Evolutionary conservation across 2,329 filamentous ascomycete species (phyloP), one percentile per base, ranked within the genome.

Genomic region (Massarina eburnea): DNA sequence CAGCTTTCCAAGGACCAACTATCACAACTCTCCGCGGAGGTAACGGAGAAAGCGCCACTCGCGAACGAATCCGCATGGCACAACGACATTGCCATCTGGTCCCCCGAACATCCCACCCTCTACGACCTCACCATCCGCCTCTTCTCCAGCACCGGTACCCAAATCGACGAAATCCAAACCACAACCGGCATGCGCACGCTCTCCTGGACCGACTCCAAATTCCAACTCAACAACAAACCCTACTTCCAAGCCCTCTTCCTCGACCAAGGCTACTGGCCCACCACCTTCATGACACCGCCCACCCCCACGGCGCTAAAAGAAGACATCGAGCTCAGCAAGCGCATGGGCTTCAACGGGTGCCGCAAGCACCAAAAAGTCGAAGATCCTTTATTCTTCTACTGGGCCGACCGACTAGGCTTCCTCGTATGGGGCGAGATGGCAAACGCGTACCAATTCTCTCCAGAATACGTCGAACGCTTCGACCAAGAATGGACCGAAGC

Each of bases 291-390:
- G 71, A 84, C 82, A 3, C 80, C 81, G 1, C 80, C 81, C 0
- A 72, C 72, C 0, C 63, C 71, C 0, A 66, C 74, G 7, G 72
- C 71, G 3, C 61, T 82, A 14, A 76, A 74, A 49, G 43, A 54
- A 0, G 81, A 84, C 54, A 82, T 84, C 47, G 72, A 78, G 47
- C 70, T 83, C 2, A 68, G 74, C 15, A 83, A 83, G 68, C 72
- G 71, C 15, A 82, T 84, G 79, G 82, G 82, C 8, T 81, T 84
- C 71, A 84, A 84, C 58, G 82, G 81, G 1, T 84, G 81, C 60
- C 75, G 82, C 45, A 84, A 84, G 67, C 82, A 85, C 61, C 81
- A 84, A 59, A 84, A 84, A 58, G 79, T 84, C 32, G 82, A 84
- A 64, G 80, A 83, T 39, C 80, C 82, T 0, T 48, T 76, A 0